Conservation (phyloP, 805 yeast genomes). For the Monosporozyma aerobia region DNA sequence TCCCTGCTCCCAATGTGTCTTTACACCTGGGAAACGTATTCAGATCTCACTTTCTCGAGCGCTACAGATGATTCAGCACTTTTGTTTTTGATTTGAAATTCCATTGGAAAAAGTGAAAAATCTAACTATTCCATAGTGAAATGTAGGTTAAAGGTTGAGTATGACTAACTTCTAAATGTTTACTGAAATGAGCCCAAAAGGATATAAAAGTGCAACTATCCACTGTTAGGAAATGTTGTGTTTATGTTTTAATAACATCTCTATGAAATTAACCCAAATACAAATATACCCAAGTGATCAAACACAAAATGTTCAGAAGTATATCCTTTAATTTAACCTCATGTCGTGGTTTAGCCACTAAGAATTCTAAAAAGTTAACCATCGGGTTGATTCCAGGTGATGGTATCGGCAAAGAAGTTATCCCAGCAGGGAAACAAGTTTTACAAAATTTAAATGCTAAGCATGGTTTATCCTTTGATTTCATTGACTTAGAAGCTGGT, state of each 20-base stretch:
- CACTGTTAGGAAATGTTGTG: not conserved
- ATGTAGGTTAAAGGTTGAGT: too few species aligned
- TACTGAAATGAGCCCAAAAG: too few species aligned
- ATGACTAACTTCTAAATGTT: too few species aligned
- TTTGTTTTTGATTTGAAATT: not conserved
- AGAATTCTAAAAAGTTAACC: conserved; percentile 38
- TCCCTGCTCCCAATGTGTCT: too few species aligned
- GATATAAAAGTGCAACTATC: too few species aligned
- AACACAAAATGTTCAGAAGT: conserved; percentile 22
- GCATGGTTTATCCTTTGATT: conserved; percentile 72
- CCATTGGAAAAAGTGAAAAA: not conserved
- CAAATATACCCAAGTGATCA: not conserved
- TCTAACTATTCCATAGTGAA: not conserved
- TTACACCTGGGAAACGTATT: too few species aligned
- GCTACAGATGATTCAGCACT: too few species aligned
- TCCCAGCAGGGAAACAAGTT: conserved; percentile 89
- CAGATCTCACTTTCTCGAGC: too few species aligned
- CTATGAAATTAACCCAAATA: not conserved
- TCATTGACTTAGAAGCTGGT: conserved; percentile 86
- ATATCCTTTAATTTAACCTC: conserved; percentile 21
- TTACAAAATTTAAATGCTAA: conserved; percentile 73
- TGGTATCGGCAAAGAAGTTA: conserved; percentile 96
- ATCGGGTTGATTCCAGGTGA: conserved; percentile 90
- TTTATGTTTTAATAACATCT: not conserved
- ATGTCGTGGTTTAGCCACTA: conserved; percentile 30